These are phyloP conservation scores for Picea glauca DNA, from an alignment of 75 land plant genomes.

Conservation along the genomic window DNA sequence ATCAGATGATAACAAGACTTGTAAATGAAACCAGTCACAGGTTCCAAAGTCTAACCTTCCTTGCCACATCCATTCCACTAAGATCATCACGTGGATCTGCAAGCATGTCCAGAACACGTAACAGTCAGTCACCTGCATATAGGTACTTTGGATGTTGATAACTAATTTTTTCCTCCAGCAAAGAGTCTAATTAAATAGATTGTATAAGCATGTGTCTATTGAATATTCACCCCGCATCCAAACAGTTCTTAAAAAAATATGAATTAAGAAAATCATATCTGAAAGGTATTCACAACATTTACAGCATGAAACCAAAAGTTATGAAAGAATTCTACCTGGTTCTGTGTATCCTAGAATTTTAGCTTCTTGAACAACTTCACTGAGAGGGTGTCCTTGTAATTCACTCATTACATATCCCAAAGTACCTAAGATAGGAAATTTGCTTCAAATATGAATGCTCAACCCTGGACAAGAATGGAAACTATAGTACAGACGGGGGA, in stretches of 20 bases:
- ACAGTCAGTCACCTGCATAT: neutral
- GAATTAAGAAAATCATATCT: neutral
- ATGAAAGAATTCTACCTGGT: slow-evolving; percentile 52
- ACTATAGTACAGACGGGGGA: too few species aligned
- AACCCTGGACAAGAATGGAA: too few species aligned
- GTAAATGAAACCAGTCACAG: neutral
- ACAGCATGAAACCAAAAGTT: neutral
- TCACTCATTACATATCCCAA: slow-evolving; percentile 82
- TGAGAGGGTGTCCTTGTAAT: slow-evolving; percentile 67
- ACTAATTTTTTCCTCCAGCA: neutral
- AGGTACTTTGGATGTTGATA: neutral
- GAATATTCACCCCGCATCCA: neutral
- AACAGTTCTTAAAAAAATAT: neutral
- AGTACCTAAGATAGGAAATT: slow-evolving; percentile 46
- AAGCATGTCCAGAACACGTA: neutral
- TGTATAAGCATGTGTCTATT: neutral
- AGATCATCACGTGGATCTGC: slow-evolving; percentile 94
- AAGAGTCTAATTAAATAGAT: neutral
- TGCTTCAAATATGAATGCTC: neutral
- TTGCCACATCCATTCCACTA: slow-evolving; percentile 91
- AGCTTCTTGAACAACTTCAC: slow-evolving; percentile 66
- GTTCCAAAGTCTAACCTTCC: slow-evolving; percentile 57
- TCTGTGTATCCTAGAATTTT: slow-evolving; percentile 79
- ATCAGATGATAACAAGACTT: too few species aligned
- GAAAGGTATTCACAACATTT: neutral